A percentile compares a stretch with the other conserved stretches of the same genome.
These are phyloP conservation scores for Orbilia javanica DNA, from an alignment of 2,329 filamentous ascomycete genomes.

Conservation along the genomic window DNA sequence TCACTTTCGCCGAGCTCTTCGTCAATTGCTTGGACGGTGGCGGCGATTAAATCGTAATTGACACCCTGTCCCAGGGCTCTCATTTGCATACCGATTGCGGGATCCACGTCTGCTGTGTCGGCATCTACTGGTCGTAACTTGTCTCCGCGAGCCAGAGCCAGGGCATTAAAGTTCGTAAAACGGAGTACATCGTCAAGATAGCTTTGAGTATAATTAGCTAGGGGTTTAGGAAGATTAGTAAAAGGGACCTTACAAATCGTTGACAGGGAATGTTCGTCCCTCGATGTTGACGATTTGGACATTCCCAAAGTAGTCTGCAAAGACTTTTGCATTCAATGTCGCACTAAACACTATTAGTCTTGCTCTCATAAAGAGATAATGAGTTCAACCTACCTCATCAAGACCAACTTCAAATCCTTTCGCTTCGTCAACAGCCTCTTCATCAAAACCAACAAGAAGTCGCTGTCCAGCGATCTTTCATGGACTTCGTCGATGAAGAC, in stretches of 20 bases:
- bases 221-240: constrained; percentile 64
- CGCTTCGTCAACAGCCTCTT: constrained; percentile 81
- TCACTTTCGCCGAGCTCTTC: constrained; percentile 77
- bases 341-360: constrained; percentile 69
- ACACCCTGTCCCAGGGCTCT: constrained; percentile 70
- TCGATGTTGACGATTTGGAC: constrained; percentile 89
- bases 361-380: neutral
- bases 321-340: constrained; percentile 88
- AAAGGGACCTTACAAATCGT: constrained; percentile 72
- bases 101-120: constrained; percentile 58
- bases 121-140: constrained; percentile 43
- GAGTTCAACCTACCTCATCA: constrained; percentile 75
- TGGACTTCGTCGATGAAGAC: constrained; percentile 97
- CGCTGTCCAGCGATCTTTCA: constrained; percentile 92
- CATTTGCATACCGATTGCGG: constrained; percentile 57
- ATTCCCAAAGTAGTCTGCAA: constrained; percentile 83
- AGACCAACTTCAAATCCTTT: constrained; percentile 85
- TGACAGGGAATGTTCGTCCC: constrained; percentile 88
- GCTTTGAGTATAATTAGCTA: constrained; percentile 39
- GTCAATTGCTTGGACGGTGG: constrained; percentile 85
- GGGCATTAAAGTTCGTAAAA: constrained; percentile 77
- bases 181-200: constrained; percentile 89
- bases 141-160: constrained; percentile 63
- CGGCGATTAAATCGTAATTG: constrained; percentile 87
- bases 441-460: constrained; percentile 89